Base-by-base conservation (phyloP, 176 grass and related monocot species). In the Zea luxurians region DNA sequence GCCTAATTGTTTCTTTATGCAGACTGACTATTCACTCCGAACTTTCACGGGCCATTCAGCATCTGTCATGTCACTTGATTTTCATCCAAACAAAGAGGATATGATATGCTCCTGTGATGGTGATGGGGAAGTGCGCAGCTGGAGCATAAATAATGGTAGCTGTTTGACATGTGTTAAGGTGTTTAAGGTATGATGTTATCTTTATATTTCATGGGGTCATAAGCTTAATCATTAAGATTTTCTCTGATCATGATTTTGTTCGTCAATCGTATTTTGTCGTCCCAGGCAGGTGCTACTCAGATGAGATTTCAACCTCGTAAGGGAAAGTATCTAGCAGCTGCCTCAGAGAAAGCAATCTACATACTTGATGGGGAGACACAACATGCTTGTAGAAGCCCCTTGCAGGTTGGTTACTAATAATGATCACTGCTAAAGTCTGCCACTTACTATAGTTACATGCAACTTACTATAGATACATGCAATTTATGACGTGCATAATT, bases 71-170 rank as follows among this genome's bases (percentile, higher is more conserved):
- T 98, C 95, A 66, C 83, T 98, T 59, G 95, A 98, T 78, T 98
- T 98, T 63, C 95, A 98, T 82, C 95, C 95, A 2, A 98, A 94
- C 70, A 98, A 98, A 84, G 95, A 98, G 47, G 95, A 98, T 88
- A 87, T 94, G 48, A 98, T 98, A 77, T 98, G 95, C 66, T 98
- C 95, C 36, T 94, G 95, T 68, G 95, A 98, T 81, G 66, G 46
- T 71, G 92, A 98, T 76, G 91, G 91, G 50, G 91, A 98, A 83
- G 85, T 98, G 61, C 95, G 95, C 34, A 87, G 89, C 80, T 98
- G 95, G 95, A 98, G 92, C 83, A 98, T 98, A 68, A 98, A 90
- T 38, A 98, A 98, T 78, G 95, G 95, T 75, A 98, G 91, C 52
- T 98, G 91, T 64, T 58, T 88, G 64, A 84, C 70, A 58, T 84